Percentiles rank a stretch among this genome's conserved stretches.
Conservation (phyloP, 1,284 basidiomycete genomes). For the Ganoderma leucocontextum region DNA sequence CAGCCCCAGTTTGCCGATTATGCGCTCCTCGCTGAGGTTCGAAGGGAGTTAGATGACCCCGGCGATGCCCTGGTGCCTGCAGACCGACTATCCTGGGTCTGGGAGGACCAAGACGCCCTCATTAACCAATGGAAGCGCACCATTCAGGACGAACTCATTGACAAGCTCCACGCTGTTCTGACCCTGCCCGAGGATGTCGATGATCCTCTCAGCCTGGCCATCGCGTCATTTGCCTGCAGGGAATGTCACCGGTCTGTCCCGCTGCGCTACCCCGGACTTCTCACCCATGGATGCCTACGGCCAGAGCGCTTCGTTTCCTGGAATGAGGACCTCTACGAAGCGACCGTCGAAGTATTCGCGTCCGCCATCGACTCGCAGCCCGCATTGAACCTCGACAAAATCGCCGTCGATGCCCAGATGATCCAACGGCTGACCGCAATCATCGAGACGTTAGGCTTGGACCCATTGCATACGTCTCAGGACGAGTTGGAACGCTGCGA, state of each 20-base stretch:
- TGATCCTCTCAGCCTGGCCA: neutral
- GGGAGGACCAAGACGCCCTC: neutral
- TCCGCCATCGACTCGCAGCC: neutral
- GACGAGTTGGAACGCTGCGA: constrained; percentile 1
- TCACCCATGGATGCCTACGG: neutral
- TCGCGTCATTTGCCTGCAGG: neutral
- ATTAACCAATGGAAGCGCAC: neutral
- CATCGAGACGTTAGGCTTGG: neutral
- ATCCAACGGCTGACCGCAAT: constrained; percentile 3
- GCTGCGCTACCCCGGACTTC: neutral
- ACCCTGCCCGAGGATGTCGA: neutral
- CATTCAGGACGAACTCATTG: neutral
- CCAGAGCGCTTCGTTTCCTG: neutral
- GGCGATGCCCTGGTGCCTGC: neutral
- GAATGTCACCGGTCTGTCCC: neutral
- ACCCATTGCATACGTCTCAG: neutral
- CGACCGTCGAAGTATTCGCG: neutral
- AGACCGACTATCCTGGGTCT: neutral
- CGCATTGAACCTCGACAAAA: neutral
- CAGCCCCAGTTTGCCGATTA: constrained; percentile 1
- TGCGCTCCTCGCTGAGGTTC: neutral
- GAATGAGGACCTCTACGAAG: neutral
- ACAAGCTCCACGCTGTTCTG: neutral
- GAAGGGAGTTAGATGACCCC: neutral
- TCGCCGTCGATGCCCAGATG: neutral